phyloP scores from a whole-genome alignment of 768 basidiomycete species.

The Gyrodon lividus region DNA sequence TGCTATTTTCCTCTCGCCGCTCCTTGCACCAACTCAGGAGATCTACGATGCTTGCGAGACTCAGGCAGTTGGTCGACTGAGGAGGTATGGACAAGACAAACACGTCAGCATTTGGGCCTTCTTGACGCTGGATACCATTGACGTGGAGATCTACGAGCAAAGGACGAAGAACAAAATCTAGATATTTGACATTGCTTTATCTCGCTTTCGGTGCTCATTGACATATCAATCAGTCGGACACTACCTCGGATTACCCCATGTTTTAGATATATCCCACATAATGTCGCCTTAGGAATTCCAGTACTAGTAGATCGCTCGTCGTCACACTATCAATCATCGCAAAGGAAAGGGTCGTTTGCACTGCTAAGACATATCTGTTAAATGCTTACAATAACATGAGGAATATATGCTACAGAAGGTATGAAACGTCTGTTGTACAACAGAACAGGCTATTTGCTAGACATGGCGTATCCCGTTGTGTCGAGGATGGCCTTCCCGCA shows the following conservation, averaged over 20 bases:
- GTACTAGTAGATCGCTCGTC: neutral
- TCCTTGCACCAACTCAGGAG: conserved; percentile 78
- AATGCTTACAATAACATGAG: conserved; percentile 11
- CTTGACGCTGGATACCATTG: conserved; percentile 84
- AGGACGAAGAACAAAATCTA: conserved; percentile 33
- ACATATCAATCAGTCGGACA: conserved; percentile 7
- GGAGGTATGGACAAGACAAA: conserved; percentile 80
- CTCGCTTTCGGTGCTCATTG: neutral
- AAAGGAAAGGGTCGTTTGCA: too few relatives aligned
- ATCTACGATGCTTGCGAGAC: conserved; percentile 83
- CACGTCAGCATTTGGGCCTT: conserved; percentile 82
- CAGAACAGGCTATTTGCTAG: conserved; percentile 55
- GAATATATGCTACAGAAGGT: conserved; percentile 22
- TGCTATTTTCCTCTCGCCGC: conserved; percentile 91
- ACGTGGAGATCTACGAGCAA: conserved; percentile 77
- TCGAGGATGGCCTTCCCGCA: conserved; percentile 87
- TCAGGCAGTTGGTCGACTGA: conserved; percentile 80
- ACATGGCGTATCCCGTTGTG: conserved; percentile 82
- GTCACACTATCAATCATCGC: neutral
- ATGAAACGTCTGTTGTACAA: conserved; percentile 11
- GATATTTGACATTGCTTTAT: conserved; percentile 3
- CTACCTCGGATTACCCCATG: neutral
- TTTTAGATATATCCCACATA: neutral
- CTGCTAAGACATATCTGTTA: neutral
- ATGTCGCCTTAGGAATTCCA: neutral